Evolutionary conservation across 2,329 filamentous ascomycete species (phyloP).

Genomic region (Nothophoma quercina): DNA sequence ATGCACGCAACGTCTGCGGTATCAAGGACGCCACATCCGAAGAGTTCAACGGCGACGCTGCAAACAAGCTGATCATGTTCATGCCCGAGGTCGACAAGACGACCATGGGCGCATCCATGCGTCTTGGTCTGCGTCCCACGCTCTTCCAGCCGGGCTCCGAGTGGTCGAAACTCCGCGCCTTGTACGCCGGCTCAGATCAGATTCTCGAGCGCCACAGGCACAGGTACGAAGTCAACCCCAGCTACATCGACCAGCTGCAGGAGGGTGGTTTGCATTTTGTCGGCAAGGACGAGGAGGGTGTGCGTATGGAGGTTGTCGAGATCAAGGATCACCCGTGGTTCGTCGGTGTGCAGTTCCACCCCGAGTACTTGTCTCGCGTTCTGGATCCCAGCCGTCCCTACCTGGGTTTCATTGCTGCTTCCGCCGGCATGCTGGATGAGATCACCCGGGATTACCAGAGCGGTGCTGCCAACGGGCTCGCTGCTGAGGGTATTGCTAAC

Average conservation of each 20-base stretch:
- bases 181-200: slow-evolving; percentile 68
- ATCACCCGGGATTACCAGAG: slow-evolving; percentile 46
- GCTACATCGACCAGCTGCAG: slow-evolving; percentile 73
- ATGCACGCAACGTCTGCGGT: slow-evolving; percentile 76
- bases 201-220: slow-evolving; percentile 81
- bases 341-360: slow-evolving; percentile 87
- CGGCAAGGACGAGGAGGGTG: slow-evolving; percentile 79
- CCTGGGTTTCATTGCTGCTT: slow-evolving; percentile 84
- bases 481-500: slow-evolving; percentile 32
- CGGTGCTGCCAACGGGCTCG: slow-evolving; percentile 20
- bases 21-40: slow-evolving; percentile 64
- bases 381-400: slow-evolving; percentile 77
- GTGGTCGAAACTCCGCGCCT: slow-evolving; percentile 77
- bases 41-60: slow-evolving; percentile 66
- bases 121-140: slow-evolving; percentile 77
- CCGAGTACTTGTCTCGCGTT: slow-evolving; percentile 82
- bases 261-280: slow-evolving; percentile 76
- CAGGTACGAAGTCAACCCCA: slow-evolving; percentile 89
- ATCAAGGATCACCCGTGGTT: slow-evolving; percentile 84
- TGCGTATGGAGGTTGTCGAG: slow-evolving; percentile 85
- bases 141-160: slow-evolving; percentile 78
- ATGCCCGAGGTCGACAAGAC: slow-evolving; percentile 87
- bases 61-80: slow-evolving; percentile 79
- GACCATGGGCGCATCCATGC: slow-evolving; percentile 87
- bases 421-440: slow-evolving; percentile 69